Base-by-base conservation (phyloP, 768 basidiomycete species). In the Postia placenta region DNA sequence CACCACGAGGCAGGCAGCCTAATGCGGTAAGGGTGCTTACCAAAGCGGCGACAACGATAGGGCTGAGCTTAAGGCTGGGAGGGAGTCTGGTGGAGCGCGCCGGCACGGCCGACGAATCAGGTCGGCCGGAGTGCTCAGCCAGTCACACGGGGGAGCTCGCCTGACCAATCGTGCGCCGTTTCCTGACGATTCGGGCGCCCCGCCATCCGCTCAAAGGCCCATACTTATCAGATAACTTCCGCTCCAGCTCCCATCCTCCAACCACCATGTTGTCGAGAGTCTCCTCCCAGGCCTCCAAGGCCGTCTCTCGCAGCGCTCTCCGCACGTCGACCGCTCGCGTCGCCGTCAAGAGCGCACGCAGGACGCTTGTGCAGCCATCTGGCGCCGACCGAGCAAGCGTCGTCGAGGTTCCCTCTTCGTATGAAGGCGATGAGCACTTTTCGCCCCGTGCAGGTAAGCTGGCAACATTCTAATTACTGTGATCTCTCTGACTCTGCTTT, bases 361-460 rank as follows among this genome's bases (percentile, higher is more conserved):
- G 90, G 53, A 66, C 75, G 4, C 84, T 88, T 54, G 87, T 91
- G 30, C 87, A 90, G 59, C 89, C 89, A 12, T 89, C 90, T 4
- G 78, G 79, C 50, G 81, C 89, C 47, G 88, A 90, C 67, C 75
- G 87, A 62, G 89, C 89, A 24, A 88, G 81, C 59, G 78, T 92
- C 46, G 81, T 91, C 55, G 88, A 92, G 55, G 73, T 90, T 23
- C 89, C 89, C 20, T 79, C 85, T 28, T 74, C 79, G 3, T 87
- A 85, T 63, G 75, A 81, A 56, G 81, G 83, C 52, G 83, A 86
- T 53, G 72, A 70, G 11, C 52, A 58, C 54, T 81, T 90, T 55
- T 61, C 85, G 17, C 89, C 88, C 17, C 70, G 83, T 53, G 69
- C 81, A 59, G 88, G 88, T 87, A 55, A 47, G 67, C 56, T 4